Evolutionary conservation across 495 filamentous ascomycete genomes (phyloP).

Genomic region (Corynascus novoguineensis): DNA sequence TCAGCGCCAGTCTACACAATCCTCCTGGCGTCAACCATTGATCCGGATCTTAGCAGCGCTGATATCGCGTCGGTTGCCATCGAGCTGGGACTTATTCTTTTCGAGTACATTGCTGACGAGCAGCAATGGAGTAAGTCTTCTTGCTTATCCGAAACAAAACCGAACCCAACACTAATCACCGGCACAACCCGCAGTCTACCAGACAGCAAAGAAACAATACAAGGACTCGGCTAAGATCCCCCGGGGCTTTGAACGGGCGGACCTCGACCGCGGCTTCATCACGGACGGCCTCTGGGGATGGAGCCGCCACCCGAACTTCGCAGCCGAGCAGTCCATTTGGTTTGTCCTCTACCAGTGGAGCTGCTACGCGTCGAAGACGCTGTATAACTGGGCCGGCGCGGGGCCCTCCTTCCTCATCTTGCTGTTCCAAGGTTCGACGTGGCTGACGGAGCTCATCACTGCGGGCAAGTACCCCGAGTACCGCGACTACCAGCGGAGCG

Average conservation of each 20-base stretch:
- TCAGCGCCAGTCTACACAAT: slow-evolving; percentile 79
- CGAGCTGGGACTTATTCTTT: slow-evolving; percentile 63
- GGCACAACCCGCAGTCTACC: slow-evolving; percentile 56
- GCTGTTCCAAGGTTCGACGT: slow-evolving; percentile 84
- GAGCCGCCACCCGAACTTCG: slow-evolving; percentile 90
- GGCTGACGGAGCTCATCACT: slow-evolving; percentile 78
- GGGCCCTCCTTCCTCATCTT: slow-evolving; percentile 64
- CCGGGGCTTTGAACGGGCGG: slow-evolving; percentile 54
- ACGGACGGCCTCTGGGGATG: slow-evolving; percentile 79
- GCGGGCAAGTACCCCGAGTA: slow-evolving; percentile 85
- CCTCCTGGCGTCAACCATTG: slow-evolving; percentile 48
- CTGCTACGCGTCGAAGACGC: slow-evolving; percentile 61
- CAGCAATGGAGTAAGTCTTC: slow-evolving; percentile 77
- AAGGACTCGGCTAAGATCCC: slow-evolving; percentile 64
- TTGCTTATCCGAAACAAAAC: neutral
- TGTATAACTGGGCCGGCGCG: slow-evolving; percentile 72
- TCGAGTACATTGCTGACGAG: slow-evolving; percentile 80
- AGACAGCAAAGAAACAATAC: slow-evolving; percentile 73
- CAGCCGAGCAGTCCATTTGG: slow-evolving; percentile 91
- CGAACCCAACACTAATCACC: slow-evolving; percentile 14
- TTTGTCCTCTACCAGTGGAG: slow-evolving; percentile 79
- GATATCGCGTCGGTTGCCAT: slow-evolving; percentile 65
- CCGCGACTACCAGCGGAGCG: slow-evolving; percentile 69
- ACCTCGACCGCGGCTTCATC: slow-evolving; percentile 88
- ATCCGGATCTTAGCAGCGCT: slow-evolving; percentile 41